These are phyloP conservation scores for Chenopodium suecicum DNA, from an alignment of 148 eudicot genomes.

Conservation along the genomic window DNA sequence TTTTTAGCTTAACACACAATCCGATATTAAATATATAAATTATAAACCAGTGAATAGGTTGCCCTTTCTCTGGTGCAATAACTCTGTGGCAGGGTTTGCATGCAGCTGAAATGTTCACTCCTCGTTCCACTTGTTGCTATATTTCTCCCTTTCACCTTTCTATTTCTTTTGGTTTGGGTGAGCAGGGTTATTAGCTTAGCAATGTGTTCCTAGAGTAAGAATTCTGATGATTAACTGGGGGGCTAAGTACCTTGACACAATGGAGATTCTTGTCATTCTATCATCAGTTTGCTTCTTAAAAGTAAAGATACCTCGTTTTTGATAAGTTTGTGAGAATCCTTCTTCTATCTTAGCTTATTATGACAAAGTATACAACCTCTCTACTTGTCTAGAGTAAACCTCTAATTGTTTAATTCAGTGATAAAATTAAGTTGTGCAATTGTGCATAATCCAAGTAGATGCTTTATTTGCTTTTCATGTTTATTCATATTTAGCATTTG, in stretches of 20 bases:
- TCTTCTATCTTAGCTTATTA: background rate
- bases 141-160: too few species aligned
- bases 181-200: too few species aligned
- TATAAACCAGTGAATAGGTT: too few species aligned
- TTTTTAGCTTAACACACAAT: background rate
- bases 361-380: background rate
- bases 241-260: background rate
- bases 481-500: slow-evolving; percentile 11
- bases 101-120: too few species aligned
- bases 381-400: background rate
- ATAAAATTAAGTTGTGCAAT: background rate
- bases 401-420: background rate
- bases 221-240: background rate
- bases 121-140: too few species aligned
- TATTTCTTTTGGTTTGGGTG: too few species aligned
- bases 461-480: slow-evolving; percentile 25
- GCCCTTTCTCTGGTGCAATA: too few species aligned
- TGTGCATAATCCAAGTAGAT: background rate
- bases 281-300: background rate
- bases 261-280: background rate
- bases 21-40: background rate
- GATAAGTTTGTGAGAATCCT: background rate
- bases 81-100: too few species aligned
- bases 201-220: background rate
- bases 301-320: background rate